phyloP scores from a whole-genome alignment of 148 eudicot genomes.

The Camellia japonica region DNA sequence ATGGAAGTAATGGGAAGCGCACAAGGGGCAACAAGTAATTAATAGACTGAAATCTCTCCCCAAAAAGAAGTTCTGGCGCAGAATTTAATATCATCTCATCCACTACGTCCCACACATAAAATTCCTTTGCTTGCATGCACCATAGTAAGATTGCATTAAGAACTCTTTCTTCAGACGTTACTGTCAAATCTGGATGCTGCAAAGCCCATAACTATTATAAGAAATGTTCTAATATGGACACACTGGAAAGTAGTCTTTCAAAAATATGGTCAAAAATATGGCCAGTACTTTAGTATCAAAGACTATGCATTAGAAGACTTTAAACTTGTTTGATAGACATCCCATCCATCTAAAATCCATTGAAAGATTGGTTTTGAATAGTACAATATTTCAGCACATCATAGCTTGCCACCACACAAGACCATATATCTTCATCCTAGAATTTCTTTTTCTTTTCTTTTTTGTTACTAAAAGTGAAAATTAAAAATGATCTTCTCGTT shows the following conservation, averaged over 20 bases:
- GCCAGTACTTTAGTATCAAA: background rate
- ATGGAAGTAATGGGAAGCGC: constrained; percentile 74
- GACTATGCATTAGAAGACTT: background rate
- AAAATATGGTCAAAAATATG: background rate
- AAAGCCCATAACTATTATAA: constrained; percentile 31
- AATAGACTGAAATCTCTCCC: constrained; percentile 63
- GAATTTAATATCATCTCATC: constrained; percentile 52
- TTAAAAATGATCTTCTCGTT: background rate
- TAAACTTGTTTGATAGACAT: background rate
- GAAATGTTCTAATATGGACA: constrained; percentile 11
- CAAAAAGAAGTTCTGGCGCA: constrained; percentile 57
- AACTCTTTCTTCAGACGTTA: constrained; percentile 89
- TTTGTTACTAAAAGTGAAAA: background rate
- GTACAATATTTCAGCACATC: background rate
- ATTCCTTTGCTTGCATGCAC: constrained; percentile 65
- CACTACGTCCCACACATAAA: constrained; percentile 65
- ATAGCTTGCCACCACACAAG: background rate
- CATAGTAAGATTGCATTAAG: constrained; percentile 78
- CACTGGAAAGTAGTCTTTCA: constrained; percentile 3
- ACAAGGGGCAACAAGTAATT: constrained; percentile 53
- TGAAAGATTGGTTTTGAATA: background rate
- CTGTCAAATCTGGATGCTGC: constrained; percentile 96
- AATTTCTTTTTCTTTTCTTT: background rate
- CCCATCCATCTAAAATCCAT: background rate
- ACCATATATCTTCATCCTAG: background rate